Evolutionary conservation across 1,139 yeast species (phyloP).

Genomic region (Suhomyces anneliseae): DNA sequence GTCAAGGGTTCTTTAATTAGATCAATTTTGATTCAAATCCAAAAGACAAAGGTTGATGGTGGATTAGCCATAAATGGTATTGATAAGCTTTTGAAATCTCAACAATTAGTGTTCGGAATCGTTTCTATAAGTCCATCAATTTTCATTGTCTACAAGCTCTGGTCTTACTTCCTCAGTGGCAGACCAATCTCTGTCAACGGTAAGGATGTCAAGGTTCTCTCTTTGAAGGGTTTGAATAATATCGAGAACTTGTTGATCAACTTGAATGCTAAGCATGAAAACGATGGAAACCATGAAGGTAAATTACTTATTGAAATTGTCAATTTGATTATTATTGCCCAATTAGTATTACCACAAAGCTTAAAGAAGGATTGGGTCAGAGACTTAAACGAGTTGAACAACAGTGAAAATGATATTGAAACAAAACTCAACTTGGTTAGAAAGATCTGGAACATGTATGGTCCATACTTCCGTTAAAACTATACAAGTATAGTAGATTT

Average conservation of each 20-base stretch:
- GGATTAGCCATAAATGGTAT: constrained; percentile 88
- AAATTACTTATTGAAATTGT: constrained; percentile 57
- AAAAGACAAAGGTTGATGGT: constrained; percentile 94
- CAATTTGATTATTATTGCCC: constrained; percentile 51
- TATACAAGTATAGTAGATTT: neutral
- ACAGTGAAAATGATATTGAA: constrained; percentile 24
- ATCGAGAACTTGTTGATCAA: constrained; percentile 53
- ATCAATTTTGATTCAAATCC: constrained; percentile 81
- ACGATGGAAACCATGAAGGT: constrained; percentile 38
- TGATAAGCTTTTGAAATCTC: constrained; percentile 84
- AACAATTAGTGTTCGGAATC: constrained; percentile 87
- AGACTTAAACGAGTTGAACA: constrained; percentile 55
- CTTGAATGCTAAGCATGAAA: constrained; percentile 15
- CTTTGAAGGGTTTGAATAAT: constrained; percentile 54
- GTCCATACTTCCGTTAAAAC: constrained; percentile 33
- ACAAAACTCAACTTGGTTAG: constrained; percentile 45
- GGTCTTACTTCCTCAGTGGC: constrained; percentile 27
- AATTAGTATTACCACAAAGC: constrained; percentile 45
- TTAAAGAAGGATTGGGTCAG: constrained; percentile 51
- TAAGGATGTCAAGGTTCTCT: constrained; percentile 39
- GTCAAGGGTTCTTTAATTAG: constrained; percentile 72
- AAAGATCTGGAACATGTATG: constrained; percentile 59
- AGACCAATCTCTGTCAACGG: constrained; percentile 45
- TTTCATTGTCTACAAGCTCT: constrained; percentile 51
- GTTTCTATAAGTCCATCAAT: constrained; percentile 86